These are phyloP conservation scores for Quercus tomentella DNA, from an alignment of 331 rosid genomes.

Conservation along the genomic window DNA sequence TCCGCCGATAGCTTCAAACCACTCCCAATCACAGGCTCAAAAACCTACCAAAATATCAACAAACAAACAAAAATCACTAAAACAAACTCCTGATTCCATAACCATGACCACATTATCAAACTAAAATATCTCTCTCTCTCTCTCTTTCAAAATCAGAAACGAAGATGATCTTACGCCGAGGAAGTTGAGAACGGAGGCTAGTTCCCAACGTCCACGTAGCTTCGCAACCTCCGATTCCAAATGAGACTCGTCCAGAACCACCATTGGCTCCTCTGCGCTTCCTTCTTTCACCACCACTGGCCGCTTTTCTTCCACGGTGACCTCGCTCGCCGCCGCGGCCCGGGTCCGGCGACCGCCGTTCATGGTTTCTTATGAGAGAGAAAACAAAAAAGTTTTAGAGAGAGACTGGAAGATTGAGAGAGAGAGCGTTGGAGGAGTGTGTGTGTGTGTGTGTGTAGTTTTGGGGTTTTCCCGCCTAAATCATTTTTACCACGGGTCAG, in stretches of 20 bases:
- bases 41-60: slow-evolving; percentile 41
- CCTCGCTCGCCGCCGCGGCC: slow-evolving; percentile 1
- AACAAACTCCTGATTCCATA: not conserved
- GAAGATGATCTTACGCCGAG: slow-evolving; percentile 44
- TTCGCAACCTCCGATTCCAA: slow-evolving; percentile 34
- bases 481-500: not conserved
- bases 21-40: slow-evolving; percentile 57
- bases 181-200: slow-evolving; percentile 81
- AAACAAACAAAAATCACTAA: not conserved
- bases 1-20: slow-evolving; percentile 59
- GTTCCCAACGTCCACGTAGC: slow-evolving; percentile 79
- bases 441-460: not conserved
- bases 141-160: not conserved
- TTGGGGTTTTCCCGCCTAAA: slow-evolving; percentile 55
- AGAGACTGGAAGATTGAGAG: not conserved
- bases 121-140: not conserved
- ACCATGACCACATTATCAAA: not conserved
- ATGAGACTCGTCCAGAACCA: slow-evolving; percentile 10
- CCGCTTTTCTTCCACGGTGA: slow-evolving; percentile 15
- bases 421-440: not conserved
- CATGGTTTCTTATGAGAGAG: slow-evolving; percentile 6
- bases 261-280: slow-evolving; percentile 14
- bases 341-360: slow-evolving; percentile 11
- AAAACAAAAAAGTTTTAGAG: not conserved
- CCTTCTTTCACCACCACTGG: slow-evolving; percentile 27